phyloP scores from a whole-genome alignment of 306 rosid species.

The Glycine latifolia region DNA sequence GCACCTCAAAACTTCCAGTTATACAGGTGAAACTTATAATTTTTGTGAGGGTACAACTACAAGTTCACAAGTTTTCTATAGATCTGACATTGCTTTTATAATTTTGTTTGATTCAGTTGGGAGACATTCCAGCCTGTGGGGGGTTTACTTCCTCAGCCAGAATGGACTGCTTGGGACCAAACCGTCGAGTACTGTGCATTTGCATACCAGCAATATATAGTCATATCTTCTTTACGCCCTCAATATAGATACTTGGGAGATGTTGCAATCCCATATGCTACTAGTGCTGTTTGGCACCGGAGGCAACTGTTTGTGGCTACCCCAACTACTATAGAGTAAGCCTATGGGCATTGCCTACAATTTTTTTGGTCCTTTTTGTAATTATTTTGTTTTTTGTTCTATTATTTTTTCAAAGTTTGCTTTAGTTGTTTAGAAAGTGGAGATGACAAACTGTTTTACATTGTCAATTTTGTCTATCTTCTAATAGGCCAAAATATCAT shows the following conservation, averaged over 20 bases:
- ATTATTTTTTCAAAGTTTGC: constrained; percentile 24
- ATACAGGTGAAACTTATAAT: background rate
- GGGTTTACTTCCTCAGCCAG: too few species aligned
- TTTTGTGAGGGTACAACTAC: constrained; percentile 16
- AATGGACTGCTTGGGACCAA: constrained; percentile 99
- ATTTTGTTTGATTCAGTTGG: constrained; percentile 35
- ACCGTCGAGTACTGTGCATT: constrained; percentile 96
- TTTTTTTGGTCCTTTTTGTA: constrained; percentile 5
- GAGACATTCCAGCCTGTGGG: too few species aligned
- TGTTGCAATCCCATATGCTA: too few species aligned
- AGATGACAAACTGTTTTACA: constrained; percentile 39
- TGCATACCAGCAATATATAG: constrained; percentile 89
- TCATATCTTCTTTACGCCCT: constrained; percentile 47
- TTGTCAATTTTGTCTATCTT: constrained; percentile 37
- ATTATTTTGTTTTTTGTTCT: constrained; percentile 13
- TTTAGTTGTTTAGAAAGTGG: constrained; percentile 39
- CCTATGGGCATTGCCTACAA: constrained; percentile 34
- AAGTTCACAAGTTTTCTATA: constrained; percentile 18
- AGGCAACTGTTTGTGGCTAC: too few species aligned
- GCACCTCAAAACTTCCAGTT: constrained; percentile 84
- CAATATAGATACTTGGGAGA: too few species aligned
- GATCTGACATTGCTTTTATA: constrained; percentile 37
- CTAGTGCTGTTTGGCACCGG: too few species aligned
- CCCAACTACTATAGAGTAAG: constrained; percentile 41
- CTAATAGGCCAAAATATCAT: constrained; percentile 14